A percentile compares a stretch with the other conserved stretches of the same genome.
phyloP scores from a whole-genome alignment of 148 eudicot species.

The Camellia granthamiana region DNA sequence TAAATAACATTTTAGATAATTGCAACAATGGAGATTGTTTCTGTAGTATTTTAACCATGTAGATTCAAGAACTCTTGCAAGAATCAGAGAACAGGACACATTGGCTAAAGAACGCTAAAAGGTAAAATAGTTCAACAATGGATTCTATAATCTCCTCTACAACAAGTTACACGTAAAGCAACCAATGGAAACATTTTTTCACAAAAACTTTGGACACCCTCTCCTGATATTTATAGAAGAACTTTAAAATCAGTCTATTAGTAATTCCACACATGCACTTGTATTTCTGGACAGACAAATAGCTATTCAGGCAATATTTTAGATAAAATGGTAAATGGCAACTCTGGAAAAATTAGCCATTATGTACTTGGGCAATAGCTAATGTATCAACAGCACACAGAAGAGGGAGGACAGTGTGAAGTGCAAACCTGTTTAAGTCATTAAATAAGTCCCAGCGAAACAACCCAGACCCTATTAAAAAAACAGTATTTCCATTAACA shows the following conservation, averaged over 20 bases:
- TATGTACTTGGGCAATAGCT: not conserved
- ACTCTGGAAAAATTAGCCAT: not conserved
- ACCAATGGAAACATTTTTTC: not conserved
- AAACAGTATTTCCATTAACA: not conserved
- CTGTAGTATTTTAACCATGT: no score
- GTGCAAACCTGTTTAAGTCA: not conserved
- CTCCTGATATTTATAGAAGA: not conserved
- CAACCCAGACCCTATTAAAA: not conserved
- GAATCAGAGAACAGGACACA: not conserved
- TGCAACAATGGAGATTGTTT: no score
- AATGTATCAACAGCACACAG: not conserved
- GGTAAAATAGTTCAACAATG: no score
- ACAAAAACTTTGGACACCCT: not conserved
- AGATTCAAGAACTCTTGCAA: not conserved
- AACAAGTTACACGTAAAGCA: not conserved
- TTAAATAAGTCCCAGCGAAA: not conserved
- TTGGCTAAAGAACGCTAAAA: not conserved
- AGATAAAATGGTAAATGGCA: not conserved
- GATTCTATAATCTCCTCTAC: no score
- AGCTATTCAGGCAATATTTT: not conserved
- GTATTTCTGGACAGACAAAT: not conserved
- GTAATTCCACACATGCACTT: not conserved
- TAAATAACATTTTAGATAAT: not conserved
- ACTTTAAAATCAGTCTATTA: not conserved
- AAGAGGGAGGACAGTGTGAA: not conserved